Conservation (phyloP, 2,329 filamentous ascomycete species). For the Hypoxylon sp. region DNA sequence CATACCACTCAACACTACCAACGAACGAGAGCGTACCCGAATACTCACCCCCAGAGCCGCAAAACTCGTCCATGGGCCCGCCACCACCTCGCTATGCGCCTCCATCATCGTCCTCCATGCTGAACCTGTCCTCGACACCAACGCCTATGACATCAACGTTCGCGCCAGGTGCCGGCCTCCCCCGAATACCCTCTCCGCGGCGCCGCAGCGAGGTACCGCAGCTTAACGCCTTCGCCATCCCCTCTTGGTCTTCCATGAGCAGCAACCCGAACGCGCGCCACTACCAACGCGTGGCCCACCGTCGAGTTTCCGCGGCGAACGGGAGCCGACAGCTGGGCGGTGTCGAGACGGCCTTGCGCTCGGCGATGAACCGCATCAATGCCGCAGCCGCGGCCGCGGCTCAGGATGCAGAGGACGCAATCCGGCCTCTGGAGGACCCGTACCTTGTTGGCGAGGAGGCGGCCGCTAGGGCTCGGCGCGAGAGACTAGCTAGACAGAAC, state of each 20-base stretch:
- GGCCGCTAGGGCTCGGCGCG: constrained; percentile 64
- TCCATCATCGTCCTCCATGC: constrained; percentile 30
- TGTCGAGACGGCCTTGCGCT: constrained; percentile 41
- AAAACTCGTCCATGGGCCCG: constrained; percentile 28
- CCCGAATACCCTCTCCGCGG: constrained; percentile 56
- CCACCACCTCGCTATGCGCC: constrained; percentile 39
- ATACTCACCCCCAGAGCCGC: constrained; percentile 57
- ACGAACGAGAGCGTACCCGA: constrained; percentile 59
- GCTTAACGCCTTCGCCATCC: constrained; percentile 63
- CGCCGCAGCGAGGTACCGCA: constrained; percentile 52
- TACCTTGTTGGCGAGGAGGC: constrained; percentile 73
- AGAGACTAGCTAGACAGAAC: constrained; percentile 65
- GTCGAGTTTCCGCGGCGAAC: constrained; percentile 58
- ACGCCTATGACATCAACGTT: constrained; percentile 39
- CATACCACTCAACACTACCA: constrained; percentile 66
- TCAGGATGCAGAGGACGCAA: constrained; percentile 37
- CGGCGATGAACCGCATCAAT: constrained; percentile 39
- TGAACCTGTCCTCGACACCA: constrained; percentile 40
- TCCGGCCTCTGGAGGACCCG: constrained; percentile 70
- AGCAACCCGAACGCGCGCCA: constrained; percentile 65
- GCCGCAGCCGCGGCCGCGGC: constrained; percentile 29
- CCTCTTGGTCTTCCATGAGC: constrained; percentile 65
- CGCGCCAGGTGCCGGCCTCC: constrained; percentile 55
- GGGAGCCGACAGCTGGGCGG: constrained; percentile 29
- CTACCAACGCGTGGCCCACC: constrained; percentile 70